These are phyloP conservation scores for Cercospora canescens DNA, from an alignment of 2,329 filamentous ascomycete species.

Conservation along the genomic window DNA sequence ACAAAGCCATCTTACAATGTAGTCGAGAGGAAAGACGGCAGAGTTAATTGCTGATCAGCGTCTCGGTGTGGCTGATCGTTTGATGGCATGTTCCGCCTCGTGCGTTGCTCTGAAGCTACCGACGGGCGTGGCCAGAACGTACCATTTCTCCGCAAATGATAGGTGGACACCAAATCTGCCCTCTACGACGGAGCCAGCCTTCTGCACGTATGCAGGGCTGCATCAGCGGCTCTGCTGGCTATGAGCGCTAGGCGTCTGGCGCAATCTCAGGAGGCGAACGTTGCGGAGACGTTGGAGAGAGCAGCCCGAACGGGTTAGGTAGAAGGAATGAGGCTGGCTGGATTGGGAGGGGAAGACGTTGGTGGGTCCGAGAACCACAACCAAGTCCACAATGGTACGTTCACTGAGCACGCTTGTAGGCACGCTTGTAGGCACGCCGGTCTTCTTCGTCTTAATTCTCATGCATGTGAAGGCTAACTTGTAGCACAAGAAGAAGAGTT, in stretches of 20 bases:
- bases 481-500: background rate
- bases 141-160: background rate
- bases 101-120: background rate
- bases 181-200: background rate
- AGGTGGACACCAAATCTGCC: background rate
- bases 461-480: background rate
- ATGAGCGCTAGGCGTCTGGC: background rate
- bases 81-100: background rate
- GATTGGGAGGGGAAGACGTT: background rate
- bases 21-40: background rate
- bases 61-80: background rate
- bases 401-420: background rate
- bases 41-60: background rate
- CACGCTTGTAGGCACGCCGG: background rate
- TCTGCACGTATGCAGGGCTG: background rate
- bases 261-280: background rate
- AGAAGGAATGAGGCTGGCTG: background rate
- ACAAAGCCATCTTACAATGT: background rate
- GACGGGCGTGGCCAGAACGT: slow-evolving; percentile 1
- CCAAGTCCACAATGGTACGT: background rate
- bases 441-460: background rate
- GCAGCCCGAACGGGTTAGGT: background rate
- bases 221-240: background rate
- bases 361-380: background rate
- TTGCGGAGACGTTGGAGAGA: background rate